Evolutionary conservation across 2,329 filamentous ascomycete genomes (phyloP).

Genomic region (Lachnum nothofagi): DNA sequence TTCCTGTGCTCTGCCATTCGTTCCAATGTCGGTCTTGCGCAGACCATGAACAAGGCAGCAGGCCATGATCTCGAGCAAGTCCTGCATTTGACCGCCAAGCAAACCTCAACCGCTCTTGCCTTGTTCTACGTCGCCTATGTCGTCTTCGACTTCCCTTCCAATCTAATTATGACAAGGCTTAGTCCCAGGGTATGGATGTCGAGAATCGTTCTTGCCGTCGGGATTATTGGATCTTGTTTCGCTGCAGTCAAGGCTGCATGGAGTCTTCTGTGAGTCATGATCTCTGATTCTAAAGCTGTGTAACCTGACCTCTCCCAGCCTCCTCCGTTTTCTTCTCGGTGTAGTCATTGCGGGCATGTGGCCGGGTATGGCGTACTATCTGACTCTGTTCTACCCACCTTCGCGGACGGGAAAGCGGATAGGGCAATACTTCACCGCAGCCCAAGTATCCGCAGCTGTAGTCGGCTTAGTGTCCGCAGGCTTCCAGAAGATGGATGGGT

Average conservation of each 20-base stretch:
- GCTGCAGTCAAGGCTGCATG: conserved; percentile 75
- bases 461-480: conserved; percentile 86
- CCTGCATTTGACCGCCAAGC: conserved; percentile 64
- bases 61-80: conserved; percentile 71
- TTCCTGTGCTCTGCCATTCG: conserved; percentile 89
- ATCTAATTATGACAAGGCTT: conserved; percentile 79
- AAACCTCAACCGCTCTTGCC: conserved; percentile 78
- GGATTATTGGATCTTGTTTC: conserved; percentile 77
- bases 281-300: background rate
- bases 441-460: conserved; percentile 82
- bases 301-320: conserved; percentile 35
- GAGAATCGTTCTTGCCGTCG: conserved; percentile 81
- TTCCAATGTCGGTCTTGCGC: conserved; percentile 87
- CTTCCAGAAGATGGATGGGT: conserved; percentile 85
- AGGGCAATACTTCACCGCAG: conserved; percentile 82
- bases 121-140: conserved; percentile 93
- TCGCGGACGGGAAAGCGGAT: conserved; percentile 82
- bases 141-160: conserved; percentile 81
- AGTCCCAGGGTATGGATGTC: conserved; percentile 90
- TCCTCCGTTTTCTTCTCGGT: conserved; percentile 79
- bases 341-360: conserved; percentile 90
- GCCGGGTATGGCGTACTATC: conserved; percentile 90
- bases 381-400: conserved; percentile 87
- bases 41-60: conserved; percentile 76
- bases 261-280: conserved; percentile 53